Conservation (phyloP, 2,329 filamentous ascomycete genomes). For the Didymella glomerata region DNA sequence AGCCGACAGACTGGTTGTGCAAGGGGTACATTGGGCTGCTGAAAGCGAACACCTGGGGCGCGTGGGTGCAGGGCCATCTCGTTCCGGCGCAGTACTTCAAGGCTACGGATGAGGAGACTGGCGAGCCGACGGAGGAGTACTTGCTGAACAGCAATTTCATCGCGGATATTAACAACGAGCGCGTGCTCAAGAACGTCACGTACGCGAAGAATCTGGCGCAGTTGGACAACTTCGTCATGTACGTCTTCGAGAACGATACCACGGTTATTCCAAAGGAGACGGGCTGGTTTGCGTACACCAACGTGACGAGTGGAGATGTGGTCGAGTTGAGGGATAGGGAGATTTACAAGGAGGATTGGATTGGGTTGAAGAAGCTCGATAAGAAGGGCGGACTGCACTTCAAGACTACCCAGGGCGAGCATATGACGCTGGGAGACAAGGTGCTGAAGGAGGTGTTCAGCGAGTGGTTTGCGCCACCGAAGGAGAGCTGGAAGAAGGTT, state of each 20-base stretch:
- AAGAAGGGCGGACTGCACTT: constrained; percentile 81
- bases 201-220: constrained; percentile 76
- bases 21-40: constrained; percentile 80
- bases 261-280: constrained; percentile 91
- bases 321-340: constrained; percentile 72
- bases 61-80: constrained; percentile 77
- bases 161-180: constrained; percentile 96
- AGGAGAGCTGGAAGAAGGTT: constrained; percentile 22
- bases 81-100: constrained; percentile 97
- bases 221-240: constrained; percentile 85
- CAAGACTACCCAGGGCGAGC: constrained; percentile 73
- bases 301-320: constrained; percentile 68
- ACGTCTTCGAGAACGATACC: constrained; percentile 84
- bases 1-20: constrained; percentile 78
- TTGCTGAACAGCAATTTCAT: constrained; percentile 85
- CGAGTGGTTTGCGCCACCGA: constrained; percentile 67
- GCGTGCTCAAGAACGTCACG: constrained; percentile 72
- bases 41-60: constrained; percentile 80
- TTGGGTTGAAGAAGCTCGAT: constrained; percentile 83
- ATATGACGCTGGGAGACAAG: constrained; percentile 80
- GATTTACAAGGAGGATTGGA: constrained; percentile 91
- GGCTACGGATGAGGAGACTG: constrained; percentile 68
- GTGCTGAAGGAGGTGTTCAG: constrained; percentile 71
- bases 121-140: constrained; percentile 66
- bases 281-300: constrained; percentile 84